phyloP scores from a whole-genome alignment of 495 filamentous ascomycete genomes.

The Tetracladium marchalianum region DNA sequence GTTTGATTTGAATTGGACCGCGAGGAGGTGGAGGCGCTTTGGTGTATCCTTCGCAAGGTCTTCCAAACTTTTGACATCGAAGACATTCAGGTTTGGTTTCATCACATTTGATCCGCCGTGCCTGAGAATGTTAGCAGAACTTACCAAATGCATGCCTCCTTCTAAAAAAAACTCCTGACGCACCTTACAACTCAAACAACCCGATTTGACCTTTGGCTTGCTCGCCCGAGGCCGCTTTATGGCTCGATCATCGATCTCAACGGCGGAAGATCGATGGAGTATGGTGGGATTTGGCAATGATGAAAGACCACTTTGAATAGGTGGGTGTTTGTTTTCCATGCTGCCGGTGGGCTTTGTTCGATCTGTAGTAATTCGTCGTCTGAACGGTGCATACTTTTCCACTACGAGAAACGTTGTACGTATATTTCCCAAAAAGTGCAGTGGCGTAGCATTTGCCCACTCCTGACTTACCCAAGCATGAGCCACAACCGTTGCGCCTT shows the following conservation, averaged over 20 bases:
- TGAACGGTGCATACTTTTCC: too few relatives aligned
- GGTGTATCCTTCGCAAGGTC: constrained; percentile 45
- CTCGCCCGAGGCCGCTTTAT: constrained; percentile 11
- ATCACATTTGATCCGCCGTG: constrained; percentile 46
- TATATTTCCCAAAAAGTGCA: too few relatives aligned
- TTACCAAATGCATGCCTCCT: not conserved
- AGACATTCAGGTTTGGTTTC: constrained; percentile 43
- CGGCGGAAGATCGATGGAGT: not conserved
- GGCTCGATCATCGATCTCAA: constrained; percentile 1
- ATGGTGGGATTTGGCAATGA: not conserved
- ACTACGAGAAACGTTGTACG: too few relatives aligned
- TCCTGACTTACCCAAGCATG: too few relatives aligned
- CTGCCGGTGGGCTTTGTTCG: too few relatives aligned
- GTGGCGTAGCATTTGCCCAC: too few relatives aligned
- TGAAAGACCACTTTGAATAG: too few relatives aligned
- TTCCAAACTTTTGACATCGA: constrained; percentile 42
- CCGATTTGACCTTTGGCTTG: constrained; percentile 16
- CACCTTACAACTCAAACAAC: constrained; percentile 21
- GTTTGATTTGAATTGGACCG: constrained; percentile 8
- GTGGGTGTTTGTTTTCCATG: too few relatives aligned
- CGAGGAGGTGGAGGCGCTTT: not conserved
- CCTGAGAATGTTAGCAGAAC: constrained; percentile 4
- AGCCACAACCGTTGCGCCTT: too few relatives aligned
- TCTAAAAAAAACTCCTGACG: not conserved
- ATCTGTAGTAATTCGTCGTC: too few relatives aligned